A percentile compares a stretch with the other conserved stretches of the same genome.
These are phyloP conservation scores for Tulasnella sp. DNA, from an alignment of 768 basidiomycete species.

Conservation along the genomic window DNA sequence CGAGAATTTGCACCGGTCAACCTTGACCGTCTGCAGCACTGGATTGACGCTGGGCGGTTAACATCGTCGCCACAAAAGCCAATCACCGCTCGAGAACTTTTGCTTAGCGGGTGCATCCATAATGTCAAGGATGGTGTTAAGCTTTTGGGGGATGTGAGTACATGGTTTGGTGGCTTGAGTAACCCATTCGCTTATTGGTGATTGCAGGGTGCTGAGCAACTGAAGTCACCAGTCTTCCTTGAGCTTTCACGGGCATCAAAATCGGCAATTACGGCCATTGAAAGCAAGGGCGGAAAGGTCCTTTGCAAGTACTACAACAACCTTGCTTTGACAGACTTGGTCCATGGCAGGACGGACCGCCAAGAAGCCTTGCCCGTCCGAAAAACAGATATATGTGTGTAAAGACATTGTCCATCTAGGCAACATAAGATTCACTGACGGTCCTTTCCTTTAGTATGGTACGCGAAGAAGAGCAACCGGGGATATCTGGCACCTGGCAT, in stretches of 20 bases:
- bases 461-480: conserved; percentile 65
- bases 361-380: conserved; percentile 77
- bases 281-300: conserved; percentile 74
- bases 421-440: conserved; percentile 6
- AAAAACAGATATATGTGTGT: conserved; percentile 77
- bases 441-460: conserved; percentile 57
- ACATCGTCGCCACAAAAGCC: conserved; percentile 71
- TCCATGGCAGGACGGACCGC: conserved; percentile 68
- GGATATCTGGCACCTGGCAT: conserved; percentile 52
- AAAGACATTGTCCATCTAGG: conserved; percentile 26
- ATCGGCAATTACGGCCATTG: conserved; percentile 79
- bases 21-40: conserved; percentile 81
- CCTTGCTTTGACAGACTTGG: conserved; percentile 73
- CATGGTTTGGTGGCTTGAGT: not conserved
- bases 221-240: conserved; percentile 72
- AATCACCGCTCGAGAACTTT: conserved; percentile 81
- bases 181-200: not conserved
- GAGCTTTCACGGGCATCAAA: conserved; percentile 81
- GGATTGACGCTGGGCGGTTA: conserved; percentile 83
- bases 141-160: conserved; percentile 73
- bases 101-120: conserved; percentile 86
- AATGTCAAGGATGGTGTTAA: conserved; percentile 88
- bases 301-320: conserved; percentile 90
- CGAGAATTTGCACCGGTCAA: conserved; percentile 81
- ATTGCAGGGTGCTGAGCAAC: conserved; percentile 58